A percentile compares a stretch with the other conserved stretches of the same genome.
These are phyloP conservation scores for Myriosclerotinia duriaeana DNA, from an alignment of 2,329 filamentous ascomycete species.

Conservation along the genomic window DNA sequence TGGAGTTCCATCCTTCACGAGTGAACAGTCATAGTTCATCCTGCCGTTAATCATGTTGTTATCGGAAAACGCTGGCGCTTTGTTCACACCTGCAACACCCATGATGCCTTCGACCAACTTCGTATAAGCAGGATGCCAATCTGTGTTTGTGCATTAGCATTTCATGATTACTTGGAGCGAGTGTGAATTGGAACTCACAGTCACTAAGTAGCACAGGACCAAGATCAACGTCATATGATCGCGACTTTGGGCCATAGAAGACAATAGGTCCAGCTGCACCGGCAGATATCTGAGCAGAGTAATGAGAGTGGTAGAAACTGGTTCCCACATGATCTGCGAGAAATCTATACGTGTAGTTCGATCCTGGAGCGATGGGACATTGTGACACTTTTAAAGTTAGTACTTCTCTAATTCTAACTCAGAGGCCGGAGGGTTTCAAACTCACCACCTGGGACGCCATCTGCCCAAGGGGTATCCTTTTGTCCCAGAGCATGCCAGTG, in stretches of 20 bases:
- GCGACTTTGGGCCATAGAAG: slow-evolving; percentile 57
- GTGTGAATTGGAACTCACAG: neutral
- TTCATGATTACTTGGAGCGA: neutral
- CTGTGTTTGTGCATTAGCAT: too few species aligned
- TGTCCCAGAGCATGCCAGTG: slow-evolving; percentile 52
- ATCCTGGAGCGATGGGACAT: slow-evolving; percentile 59
- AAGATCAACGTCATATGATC: slow-evolving; percentile 60
- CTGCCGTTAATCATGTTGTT: slow-evolving; percentile 34
- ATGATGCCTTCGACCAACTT: too few species aligned
- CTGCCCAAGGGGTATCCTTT: slow-evolving; percentile 36
- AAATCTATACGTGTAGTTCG: slow-evolving; percentile 28
- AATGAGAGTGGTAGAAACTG: slow-evolving; percentile 61
- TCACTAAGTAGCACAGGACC: slow-evolving; percentile 46
- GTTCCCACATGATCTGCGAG: slow-evolving; percentile 44
- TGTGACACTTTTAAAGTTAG: slow-evolving; percentile 47
- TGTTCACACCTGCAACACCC: too few species aligned
- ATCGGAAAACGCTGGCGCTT: too few species aligned
- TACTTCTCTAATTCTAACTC: too few species aligned
- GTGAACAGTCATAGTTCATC: slow-evolving; percentile 23
- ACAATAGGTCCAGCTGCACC: slow-evolving; percentile 59
- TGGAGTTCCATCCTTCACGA: neutral
- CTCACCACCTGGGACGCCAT: slow-evolving; percentile 43
- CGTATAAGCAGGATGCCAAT: too few species aligned
- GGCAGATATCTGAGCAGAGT: slow-evolving; percentile 48
- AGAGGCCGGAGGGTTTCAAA: too few species aligned